These are phyloP conservation scores for Neurospora tetraspora DNA, from an alignment of 495 filamentous ascomycete genomes.

Conservation along the genomic window DNA sequence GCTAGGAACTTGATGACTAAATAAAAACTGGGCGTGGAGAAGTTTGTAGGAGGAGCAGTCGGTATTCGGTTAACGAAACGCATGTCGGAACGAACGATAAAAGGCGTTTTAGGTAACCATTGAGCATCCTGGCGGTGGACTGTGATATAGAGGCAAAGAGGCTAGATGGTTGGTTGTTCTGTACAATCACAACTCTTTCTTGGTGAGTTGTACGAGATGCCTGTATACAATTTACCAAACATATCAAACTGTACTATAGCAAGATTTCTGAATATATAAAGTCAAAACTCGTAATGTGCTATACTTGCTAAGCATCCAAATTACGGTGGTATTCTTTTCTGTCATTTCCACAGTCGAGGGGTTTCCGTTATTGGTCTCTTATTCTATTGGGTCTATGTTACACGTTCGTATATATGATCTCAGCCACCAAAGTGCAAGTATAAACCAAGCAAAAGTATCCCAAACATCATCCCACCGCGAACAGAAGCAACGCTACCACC, in stretches of 20 bases:
- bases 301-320: not conserved
- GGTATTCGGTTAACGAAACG: not conserved
- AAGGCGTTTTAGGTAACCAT: not conserved
- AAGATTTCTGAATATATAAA: not conserved
- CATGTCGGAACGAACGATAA: not conserved
- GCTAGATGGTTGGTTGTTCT: not conserved
- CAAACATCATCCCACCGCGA: not conserved
- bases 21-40: not conserved
- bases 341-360: too few species aligned
- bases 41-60: not conserved
- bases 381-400: not conserved
- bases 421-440: not conserved
- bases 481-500: not conserved
- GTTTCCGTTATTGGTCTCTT: not conserved
- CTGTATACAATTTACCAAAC: not conserved
- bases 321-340: not conserved
- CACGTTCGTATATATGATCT: not conserved
- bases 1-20: not conserved
- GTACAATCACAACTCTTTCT: not conserved
- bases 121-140: not conserved
- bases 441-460: not conserved
- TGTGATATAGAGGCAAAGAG: not conserved
- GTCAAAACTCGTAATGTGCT: not conserved
- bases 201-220: not conserved
- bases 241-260: not conserved